Evolutionary conservation across 2,329 filamentous ascomycete genomes (phyloP).

Genomic region (Cladosporium sp.): DNA sequence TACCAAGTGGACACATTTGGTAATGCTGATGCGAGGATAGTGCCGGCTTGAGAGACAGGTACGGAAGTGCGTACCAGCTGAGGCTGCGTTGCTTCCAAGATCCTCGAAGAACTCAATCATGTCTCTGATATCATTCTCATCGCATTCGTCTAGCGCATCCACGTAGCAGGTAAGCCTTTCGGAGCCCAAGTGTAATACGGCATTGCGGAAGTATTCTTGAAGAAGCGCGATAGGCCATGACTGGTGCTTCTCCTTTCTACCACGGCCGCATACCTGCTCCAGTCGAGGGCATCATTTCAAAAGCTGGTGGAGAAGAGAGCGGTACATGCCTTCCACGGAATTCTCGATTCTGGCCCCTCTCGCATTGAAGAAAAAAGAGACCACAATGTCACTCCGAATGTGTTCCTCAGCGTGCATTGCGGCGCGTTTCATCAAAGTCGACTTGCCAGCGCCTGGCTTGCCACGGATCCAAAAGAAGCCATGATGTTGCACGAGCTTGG

Average conservation of each 20-base stretch:
- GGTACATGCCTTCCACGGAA: conserved; percentile 40
- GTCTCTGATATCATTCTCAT: conserved; percentile 32
- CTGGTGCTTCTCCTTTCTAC: too few relatives aligned
- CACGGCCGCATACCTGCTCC: too few relatives aligned
- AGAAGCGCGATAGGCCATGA: neutral
- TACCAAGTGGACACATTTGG: neutral
- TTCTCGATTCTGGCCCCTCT: conserved; percentile 41
- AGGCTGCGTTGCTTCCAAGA: conserved; percentile 18
- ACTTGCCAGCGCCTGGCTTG: conserved; percentile 36
- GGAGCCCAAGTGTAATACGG: neutral
- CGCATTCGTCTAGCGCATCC: conserved; percentile 44
- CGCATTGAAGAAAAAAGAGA: conserved; percentile 48
- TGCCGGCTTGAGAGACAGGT: conserved; percentile 40
- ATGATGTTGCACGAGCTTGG: neutral
- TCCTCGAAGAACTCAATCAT: conserved; percentile 35
- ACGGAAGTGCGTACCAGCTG: conserved; percentile 15
- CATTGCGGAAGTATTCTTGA: neutral
- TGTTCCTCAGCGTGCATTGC: conserved; percentile 11
- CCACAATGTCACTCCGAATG: conserved; percentile 16
- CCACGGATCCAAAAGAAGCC: conserved; percentile 36
- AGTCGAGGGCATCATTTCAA: conserved; percentile 21
- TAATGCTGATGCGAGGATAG: conserved; percentile 23
- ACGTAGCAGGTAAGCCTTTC: conserved; percentile 32
- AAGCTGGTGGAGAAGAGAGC: conserved; percentile 45
- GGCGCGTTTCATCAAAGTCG: conserved; percentile 32